Percentiles rank a stretch among this genome's conserved stretches.
phyloP scores from a whole-genome alignment of 805 yeast species.

The Metschnikowia santaceciliae region DNA sequence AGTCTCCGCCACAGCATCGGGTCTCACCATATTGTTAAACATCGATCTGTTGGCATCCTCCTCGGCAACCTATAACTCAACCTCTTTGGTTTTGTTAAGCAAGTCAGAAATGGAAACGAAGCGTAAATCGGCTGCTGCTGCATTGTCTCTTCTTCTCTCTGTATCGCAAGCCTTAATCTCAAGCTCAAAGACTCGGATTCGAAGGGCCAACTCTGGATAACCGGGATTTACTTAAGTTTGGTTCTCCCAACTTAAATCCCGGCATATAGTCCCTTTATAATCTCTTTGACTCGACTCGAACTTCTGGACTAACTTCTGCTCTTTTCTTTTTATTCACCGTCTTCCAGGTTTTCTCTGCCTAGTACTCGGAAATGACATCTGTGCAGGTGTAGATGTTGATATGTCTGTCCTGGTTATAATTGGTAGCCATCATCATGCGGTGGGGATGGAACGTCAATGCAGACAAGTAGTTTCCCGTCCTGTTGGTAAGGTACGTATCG shows the following conservation, averaged over 20 bases:
- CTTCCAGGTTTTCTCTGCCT: neutral
- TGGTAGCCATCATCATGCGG: conserved; percentile 86
- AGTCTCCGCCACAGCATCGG: conserved; percentile 90
- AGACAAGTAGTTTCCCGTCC: conserved; percentile 55
- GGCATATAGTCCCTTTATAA: too few relatives aligned
- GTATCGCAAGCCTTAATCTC: conserved; percentile 93
- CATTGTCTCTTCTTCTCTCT: conserved; percentile 93
- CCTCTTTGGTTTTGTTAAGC: conserved; percentile 63
- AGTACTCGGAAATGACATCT: conserved; percentile 35
- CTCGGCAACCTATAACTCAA: conserved; percentile 50
- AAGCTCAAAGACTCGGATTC: conserved; percentile 45
- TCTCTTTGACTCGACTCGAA: too few relatives aligned
- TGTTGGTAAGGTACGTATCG: conserved; percentile 39
- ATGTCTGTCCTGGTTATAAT: conserved; percentile 71
- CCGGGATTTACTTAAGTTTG: too few relatives aligned
- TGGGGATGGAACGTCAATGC: conserved; percentile 85
- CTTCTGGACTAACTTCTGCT: too few relatives aligned
- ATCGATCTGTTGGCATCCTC: conserved; percentile 41
- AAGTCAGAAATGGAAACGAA: conserved; percentile 97
- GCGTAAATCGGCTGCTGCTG: conserved; percentile 90
- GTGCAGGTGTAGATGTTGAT: conserved; percentile 54
- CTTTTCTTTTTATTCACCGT: neutral
- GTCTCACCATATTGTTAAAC: conserved; percentile 84
- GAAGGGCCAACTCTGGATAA: too few relatives aligned
- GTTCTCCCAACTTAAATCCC: too few relatives aligned